Evolutionary conservation across 1,139 yeast species (phyloP), one percentile per base, ranked within the genome.

Genomic region (Sugiyamaella pinicola): DNA sequence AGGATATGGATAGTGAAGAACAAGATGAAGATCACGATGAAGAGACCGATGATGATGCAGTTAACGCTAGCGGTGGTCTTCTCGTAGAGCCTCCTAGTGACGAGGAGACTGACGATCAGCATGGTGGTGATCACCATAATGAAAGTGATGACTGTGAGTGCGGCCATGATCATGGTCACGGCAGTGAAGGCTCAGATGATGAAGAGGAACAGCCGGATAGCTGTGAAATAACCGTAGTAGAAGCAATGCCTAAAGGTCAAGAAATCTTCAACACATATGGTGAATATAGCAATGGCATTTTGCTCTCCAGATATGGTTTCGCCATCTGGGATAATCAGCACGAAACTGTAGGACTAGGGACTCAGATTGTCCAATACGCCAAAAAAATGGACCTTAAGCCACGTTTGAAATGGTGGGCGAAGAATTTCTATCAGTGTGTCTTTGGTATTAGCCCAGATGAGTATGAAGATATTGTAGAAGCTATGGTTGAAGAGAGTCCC

Each of bases 261-360:
- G 96, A 89, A 63, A 68, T 89, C 10, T 85, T 82, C 74, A 87
- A 87, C 67, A 82, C 93, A 0, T 88, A 87, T 62, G 96, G 96
- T 0, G 84, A 84, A 42, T 73, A 84, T 41, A 73, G 85, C 13
- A 87, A 87, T 61, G 77, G 87, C 0, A 77, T 81, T 44, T 71
- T 89, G 38, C 69, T 89, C 13, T 83, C 89, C 22, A 77, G 87
- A 54, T 89, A 88, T 63, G 96, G 96, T 0, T 88, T 89, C 65
- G 79, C 85, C 5, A 74, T 79, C 35, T 69, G 72, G 55, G 72
- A 76, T 41, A 86, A 87, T 62, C 72, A 73, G 17, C 77, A 79
- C 62, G 91, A 87, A 59, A 66, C 77, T 2, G 78, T 87, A 18
- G 75, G 80, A 53, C 64, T 87, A 28, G 82, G 83, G 0, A 73